phyloP scores from a whole-genome alignment of 2,329 filamentous ascomycete genomes.

The Dactylonectria macrodidyma region DNA sequence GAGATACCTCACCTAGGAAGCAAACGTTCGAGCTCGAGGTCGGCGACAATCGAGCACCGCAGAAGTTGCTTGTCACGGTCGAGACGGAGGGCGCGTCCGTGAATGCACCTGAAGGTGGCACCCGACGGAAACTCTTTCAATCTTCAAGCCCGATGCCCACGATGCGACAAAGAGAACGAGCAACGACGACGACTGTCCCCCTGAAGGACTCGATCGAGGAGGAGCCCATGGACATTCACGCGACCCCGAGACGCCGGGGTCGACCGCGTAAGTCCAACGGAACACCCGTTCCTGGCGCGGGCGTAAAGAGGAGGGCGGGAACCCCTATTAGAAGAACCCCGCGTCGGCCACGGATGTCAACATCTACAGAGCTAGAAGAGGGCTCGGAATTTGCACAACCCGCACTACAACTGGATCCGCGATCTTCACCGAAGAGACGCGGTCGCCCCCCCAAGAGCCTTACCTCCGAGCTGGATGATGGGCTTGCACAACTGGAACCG shows the following conservation, averaged over 20 bases:
- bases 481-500: slow-evolving; percentile 36
- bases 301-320: slow-evolving; percentile 61
- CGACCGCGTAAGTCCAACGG: slow-evolving; percentile 66
- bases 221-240: slow-evolving; percentile 51
- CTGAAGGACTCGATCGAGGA: slow-evolving; percentile 60
- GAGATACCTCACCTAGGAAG: slow-evolving; percentile 65
- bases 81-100: slow-evolving; percentile 62
- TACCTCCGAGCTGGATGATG: slow-evolving; percentile 42
- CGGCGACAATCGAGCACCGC: slow-evolving; percentile 64
- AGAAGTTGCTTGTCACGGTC: slow-evolving; percentile 69
- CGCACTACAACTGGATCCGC: slow-evolving; percentile 32
- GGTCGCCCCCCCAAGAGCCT: slow-evolving; percentile 49
- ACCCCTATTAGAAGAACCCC: slow-evolving; percentile 60
- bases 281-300: slow-evolving; percentile 63
- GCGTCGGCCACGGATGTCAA: slow-evolving; percentile 52
- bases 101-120: slow-evolving; percentile 51
- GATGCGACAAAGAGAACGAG: slow-evolving; percentile 54
- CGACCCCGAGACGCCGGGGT: slow-evolving; percentile 59
- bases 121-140: slow-evolving; percentile 61
- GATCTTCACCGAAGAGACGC: slow-evolving; percentile 52
- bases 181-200: slow-evolving; percentile 67
- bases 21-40: slow-evolving; percentile 71
- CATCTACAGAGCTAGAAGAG: slow-evolving; percentile 45
- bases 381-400: not conserved
- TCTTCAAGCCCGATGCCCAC: slow-evolving; percentile 58